Percentiles rank a stretch among this genome's conserved stretches.
Conservation (phyloP, 768 basidiomycete genomes). For the Rhodotorula diobovata region DNA sequence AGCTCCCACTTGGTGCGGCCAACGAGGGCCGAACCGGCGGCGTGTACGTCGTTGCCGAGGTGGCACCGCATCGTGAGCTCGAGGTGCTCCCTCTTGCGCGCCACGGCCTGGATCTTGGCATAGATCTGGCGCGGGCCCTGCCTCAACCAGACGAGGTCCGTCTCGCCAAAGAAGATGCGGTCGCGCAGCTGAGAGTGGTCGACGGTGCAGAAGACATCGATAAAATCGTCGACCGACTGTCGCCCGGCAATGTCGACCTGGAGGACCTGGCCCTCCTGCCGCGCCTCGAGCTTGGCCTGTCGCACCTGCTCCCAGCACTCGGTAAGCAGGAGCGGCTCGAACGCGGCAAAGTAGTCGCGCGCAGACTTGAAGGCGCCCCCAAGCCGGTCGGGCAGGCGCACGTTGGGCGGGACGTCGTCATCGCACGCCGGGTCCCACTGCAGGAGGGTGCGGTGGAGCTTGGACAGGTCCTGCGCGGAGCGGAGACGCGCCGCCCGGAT, state of each 20-base stretch:
- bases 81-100: conserved; percentile 51
- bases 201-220: conserved; percentile 70
- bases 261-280: conserved; percentile 40
- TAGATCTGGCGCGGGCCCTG: conserved; percentile 58
- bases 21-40: conserved; percentile 60
- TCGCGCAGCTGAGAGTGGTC: conserved; percentile 56
- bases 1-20: conserved; percentile 67
- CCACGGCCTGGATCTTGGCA: conserved; percentile 63
- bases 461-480: conserved; percentile 74
- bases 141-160: conserved; percentile 75
- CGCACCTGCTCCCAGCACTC: conserved; percentile 87
- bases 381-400: conserved; percentile 35
- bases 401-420: conserved; percentile 62
- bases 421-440: conserved; percentile 71
- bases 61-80: conserved; percentile 62
- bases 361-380: conserved; percentile 55
- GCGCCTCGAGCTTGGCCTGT: conserved; percentile 70
- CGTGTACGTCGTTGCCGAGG: conserved; percentile 41
- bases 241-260: conserved; percentile 63
- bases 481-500: conserved; percentile 53
- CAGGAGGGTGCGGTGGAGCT: conserved; percentile 69
- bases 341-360: conserved; percentile 64
- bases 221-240: conserved; percentile 71
- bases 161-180: conserved; percentile 72
- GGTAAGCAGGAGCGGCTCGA: conserved; percentile 76